Conservation (phyloP, 331 rosid species). For the Acacia concinna region DNA sequence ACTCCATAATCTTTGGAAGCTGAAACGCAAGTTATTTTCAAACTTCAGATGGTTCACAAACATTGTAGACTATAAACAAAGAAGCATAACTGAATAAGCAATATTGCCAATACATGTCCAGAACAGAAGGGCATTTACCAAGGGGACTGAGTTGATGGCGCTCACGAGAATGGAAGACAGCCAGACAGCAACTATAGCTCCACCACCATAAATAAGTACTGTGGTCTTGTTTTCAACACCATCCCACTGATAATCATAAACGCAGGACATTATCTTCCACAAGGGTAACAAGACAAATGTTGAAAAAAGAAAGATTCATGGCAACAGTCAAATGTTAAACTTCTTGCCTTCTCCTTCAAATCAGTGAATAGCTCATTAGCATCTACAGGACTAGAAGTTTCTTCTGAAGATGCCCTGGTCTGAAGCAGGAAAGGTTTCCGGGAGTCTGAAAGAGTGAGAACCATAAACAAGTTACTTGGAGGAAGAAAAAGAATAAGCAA, state of each 20-base stretch:
- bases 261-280: conserved; percentile 29
- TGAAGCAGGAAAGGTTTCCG: conserved; percentile 50
- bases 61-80: not conserved
- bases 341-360: conserved; percentile 91
- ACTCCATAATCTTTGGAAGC: conserved; percentile 95
- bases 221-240: conserved; percentile 95
- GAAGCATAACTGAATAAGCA: conserved; percentile 22
- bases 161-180: conserved; percentile 79
- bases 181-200: conserved; percentile 85
- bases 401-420: conserved; percentile 85
- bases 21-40: conserved; percentile 34
- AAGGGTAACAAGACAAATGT: conserved; percentile 19
- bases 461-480: not conserved
- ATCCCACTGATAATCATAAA: conserved; percentile 74
- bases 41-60: conserved; percentile 29
- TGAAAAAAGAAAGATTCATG: conserved; percentile 5
- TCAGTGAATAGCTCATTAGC: conserved; percentile 67
- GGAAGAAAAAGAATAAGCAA: not conserved
- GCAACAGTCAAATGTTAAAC: conserved; percentile 21
- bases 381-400: conserved; percentile 69
- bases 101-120: not conserved
- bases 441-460: conserved; percentile 41
- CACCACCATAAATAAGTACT: conserved; percentile 90
- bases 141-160: conserved; percentile 93
- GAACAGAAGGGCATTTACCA: conserved; percentile 51